Percentiles rank a stretch among this genome's conserved stretches.
These are phyloP conservation scores for peach (Prunus persica) DNA, from an alignment of 306 rosid species.

Conservation along the genomic window Prunus_persica_NCBIv2 NC_034009.1:26048001-26048500, in stretches of 20 bases:
- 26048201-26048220: slow-evolving; percentile 54
- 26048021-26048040: slow-evolving; percentile 75
- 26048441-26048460: neutral
- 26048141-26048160: neutral
- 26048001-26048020: slow-evolving; percentile 56
- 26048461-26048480: neutral
- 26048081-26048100: neutral
- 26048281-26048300: slow-evolving; percentile 41
- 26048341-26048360: slow-evolving; percentile 6
- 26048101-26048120: neutral
- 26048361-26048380: neutral
- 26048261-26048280: slow-evolving; percentile 29
- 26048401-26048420: neutral
- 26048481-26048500: too few species aligned
- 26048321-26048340: neutral
- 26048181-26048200: slow-evolving; percentile 81
- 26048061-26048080: too few species aligned
- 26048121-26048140: neutral
- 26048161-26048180: slow-evolving; percentile 1
- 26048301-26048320: slow-evolving; percentile 37
- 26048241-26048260: neutral
- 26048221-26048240: slow-evolving; percentile 34
- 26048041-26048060: neutral
- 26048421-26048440: slow-evolving; percentile 2
- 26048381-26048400: slow-evolving; percentile 16